Evolutionary conservation across 2,329 filamentous ascomycete genomes (phyloP).

Genomic region (Aureobasidium sp.): DNA sequence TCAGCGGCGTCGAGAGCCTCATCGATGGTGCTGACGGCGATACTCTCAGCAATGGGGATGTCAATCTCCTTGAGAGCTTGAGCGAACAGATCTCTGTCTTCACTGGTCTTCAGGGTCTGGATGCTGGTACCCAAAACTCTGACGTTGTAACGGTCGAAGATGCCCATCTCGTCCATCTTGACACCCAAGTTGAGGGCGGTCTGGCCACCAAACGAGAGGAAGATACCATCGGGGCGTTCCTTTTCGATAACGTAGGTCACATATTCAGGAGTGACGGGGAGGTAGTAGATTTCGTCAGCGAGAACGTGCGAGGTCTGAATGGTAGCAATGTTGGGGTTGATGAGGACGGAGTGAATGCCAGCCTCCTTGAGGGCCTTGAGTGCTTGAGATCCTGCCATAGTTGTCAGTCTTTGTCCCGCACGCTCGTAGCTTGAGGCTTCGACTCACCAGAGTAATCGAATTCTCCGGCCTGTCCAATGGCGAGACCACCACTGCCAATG

Average conservation of each 20-base stretch:
- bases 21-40: conserved; percentile 83
- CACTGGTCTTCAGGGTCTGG: conserved; percentile 84
- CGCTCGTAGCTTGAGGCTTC: not conserved
- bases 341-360: conserved; percentile 80
- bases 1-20: conserved; percentile 84
- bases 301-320: conserved; percentile 96
- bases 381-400: conserved; percentile 71
- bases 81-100: conserved; percentile 92
- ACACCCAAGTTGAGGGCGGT: conserved; percentile 95
- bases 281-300: conserved; percentile 95
- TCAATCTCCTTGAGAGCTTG: conserved; percentile 95
- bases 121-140: conserved; percentile 93
- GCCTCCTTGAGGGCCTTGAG: conserved; percentile 96
- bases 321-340: conserved; percentile 97
- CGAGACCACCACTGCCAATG: conserved; percentile 89
- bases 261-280: conserved; percentile 95
- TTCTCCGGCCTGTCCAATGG: conserved; percentile 95
- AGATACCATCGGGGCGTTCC: conserved; percentile 92
- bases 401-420: not conserved
- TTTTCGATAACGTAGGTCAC: conserved; percentile 95
- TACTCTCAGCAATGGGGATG: conserved; percentile 93
- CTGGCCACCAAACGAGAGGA: conserved; percentile 94
- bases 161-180: conserved; percentile 90
- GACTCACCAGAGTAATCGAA: conserved; percentile 92
- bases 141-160: conserved; percentile 92